phyloP scores from a whole-genome alignment of 1,139 yeast genomes.

The Debaryomycetaceae sp. region DNA sequence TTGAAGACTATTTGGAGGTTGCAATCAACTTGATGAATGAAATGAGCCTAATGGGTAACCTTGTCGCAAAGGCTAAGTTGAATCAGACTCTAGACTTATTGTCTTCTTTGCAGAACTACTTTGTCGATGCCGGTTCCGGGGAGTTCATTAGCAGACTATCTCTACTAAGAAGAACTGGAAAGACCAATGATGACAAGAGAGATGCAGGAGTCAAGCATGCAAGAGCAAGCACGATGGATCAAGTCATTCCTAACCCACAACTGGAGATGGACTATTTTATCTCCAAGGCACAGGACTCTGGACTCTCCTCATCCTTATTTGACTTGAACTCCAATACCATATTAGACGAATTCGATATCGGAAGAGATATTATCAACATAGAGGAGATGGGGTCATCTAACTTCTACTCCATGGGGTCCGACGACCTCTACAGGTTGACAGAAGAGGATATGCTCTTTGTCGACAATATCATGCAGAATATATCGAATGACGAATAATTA shows the following conservation, averaged over 20 bases:
- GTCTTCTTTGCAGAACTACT: constrained; percentile 7
- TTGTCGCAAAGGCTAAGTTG: constrained; percentile 22
- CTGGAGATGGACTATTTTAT: neutral
- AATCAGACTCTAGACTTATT: constrained; percentile 17
- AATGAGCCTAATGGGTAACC: constrained; percentile 22
- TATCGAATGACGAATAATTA: neutral
- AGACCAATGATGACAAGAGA: neutral
- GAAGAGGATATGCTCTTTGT: constrained; percentile 16
- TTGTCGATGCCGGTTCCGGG: neutral
- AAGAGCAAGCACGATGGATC: neutral
- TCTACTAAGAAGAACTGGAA: neutral
- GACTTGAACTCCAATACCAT: constrained; percentile 3
- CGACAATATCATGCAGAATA: constrained; percentile 12
- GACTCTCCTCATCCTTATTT: neutral
- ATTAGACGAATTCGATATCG: constrained; percentile 5
- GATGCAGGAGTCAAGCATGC: constrained; percentile 1
- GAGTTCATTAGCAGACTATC: neutral
- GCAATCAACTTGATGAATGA: constrained; percentile 18
- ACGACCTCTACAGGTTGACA: constrained; percentile 4
- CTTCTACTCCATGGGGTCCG: neutral
- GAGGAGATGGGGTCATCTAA: neutral
- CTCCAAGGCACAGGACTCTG: neutral
- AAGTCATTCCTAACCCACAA: neutral
- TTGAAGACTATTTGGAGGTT: constrained; percentile 18
- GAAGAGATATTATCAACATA: neutral